phyloP scores from a whole-genome alignment of 2,329 filamentous ascomycete genomes.

The Phyllosticta capitalensis region DNA sequence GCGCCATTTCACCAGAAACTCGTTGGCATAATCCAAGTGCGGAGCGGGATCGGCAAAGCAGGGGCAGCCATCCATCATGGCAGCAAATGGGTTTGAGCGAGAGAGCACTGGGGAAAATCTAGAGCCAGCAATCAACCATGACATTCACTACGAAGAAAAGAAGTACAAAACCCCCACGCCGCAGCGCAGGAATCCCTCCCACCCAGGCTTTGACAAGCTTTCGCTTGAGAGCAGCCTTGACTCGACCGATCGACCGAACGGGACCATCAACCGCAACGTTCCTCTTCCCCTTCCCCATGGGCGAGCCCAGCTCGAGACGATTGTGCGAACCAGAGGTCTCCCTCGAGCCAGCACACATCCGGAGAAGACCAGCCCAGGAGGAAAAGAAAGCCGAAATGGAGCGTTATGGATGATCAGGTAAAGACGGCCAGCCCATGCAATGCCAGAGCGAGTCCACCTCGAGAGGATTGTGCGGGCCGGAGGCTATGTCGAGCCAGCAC shows the following conservation, averaged over 20 bases:
- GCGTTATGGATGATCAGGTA: background rate
- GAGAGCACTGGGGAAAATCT: background rate
- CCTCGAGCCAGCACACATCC: background rate
- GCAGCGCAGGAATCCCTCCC: background rate
- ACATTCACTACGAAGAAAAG: background rate
- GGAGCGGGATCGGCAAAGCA: background rate
- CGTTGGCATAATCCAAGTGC: background rate
- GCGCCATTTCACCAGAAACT: background rate
- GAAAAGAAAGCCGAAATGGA: background rate
- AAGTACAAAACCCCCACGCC: background rate
- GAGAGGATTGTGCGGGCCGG: background rate
- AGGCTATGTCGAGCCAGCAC: background rate
- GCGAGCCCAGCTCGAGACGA: background rate
- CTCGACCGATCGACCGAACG: background rate
- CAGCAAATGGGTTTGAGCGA: background rate
- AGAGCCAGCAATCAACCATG: background rate
- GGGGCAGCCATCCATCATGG: background rate
- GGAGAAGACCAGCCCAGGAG: background rate
- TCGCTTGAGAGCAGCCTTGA: background rate
- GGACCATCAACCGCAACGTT: no score
- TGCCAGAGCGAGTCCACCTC: background rate
- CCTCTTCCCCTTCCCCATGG: background rate
- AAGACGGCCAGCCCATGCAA: background rate
- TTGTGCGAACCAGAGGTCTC: background rate
- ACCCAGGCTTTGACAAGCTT: slow-evolving; percentile 3